Evolutionary conservation across 2,329 filamentous ascomycete genomes (phyloP).

Genomic region (Neonectria neomacrospora): DNA sequence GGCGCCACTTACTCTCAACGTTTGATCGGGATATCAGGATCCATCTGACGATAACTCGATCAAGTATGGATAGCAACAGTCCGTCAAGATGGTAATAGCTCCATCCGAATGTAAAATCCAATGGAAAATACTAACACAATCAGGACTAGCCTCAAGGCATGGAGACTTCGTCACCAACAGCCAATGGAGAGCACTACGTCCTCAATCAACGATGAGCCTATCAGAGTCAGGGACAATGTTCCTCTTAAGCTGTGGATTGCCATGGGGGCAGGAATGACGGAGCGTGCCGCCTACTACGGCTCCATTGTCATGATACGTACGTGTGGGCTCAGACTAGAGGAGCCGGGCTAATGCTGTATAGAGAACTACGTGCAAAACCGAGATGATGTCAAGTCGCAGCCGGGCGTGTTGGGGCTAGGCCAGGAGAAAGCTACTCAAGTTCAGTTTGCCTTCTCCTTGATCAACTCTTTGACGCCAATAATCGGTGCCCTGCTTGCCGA

Average conservation of each 20-base stretch:
- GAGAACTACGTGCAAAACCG: constrained; percentile 4
- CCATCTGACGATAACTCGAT: not conserved
- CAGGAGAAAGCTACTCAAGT: constrained; percentile 2
- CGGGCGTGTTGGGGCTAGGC: not conserved
- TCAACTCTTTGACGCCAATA: not conserved
- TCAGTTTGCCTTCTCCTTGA: constrained; percentile 2
- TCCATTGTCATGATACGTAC: constrained; percentile 2
- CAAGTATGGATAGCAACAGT: not conserved
- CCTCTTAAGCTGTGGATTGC: not conserved
- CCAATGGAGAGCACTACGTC: not conserved
- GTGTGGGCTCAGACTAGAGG: not conserved
- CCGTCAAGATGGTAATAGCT: not conserved
- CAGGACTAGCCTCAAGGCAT: not conserved
- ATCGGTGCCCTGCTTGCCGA: constrained; percentile 1
- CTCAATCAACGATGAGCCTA: constrained; percentile 4
- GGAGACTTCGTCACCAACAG: not conserved
- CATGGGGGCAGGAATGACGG: constrained; percentile 1
- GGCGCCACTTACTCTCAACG: not conserved
- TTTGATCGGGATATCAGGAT: not conserved
- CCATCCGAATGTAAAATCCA: not conserved
- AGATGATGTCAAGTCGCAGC: not conserved
- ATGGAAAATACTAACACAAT: not conserved
- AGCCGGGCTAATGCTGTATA: not conserved
- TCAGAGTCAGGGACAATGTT: constrained; percentile 2
- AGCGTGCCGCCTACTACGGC: not conserved